Percentiles rank a stretch among this genome's conserved stretches.
Evolutionary conservation across 2,329 filamentous ascomycete species (phyloP).

Genomic region (Ophioceras dolichostomum): DNA sequence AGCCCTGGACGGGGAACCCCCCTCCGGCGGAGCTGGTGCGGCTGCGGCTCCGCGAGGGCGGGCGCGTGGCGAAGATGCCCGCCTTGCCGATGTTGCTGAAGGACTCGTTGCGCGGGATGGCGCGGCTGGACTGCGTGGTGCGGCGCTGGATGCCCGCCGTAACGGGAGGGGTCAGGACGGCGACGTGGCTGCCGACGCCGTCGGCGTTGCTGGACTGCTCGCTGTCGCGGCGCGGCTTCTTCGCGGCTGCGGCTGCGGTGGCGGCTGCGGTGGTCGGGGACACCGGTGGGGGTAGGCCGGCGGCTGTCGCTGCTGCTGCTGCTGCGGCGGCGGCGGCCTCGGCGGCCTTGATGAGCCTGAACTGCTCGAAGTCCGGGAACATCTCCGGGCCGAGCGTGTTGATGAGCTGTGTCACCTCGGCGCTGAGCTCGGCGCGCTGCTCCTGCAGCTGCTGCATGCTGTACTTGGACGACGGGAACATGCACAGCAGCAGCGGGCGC

Average conservation of each 20-base stretch:
- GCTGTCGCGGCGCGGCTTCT: conserved; percentile 29
- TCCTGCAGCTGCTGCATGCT: conserved; percentile 68
- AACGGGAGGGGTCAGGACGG: conserved; percentile 21
- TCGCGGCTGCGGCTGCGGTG: too few relatives aligned
- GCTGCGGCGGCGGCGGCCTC: conserved; percentile 20
- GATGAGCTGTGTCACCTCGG: conserved; percentile 80
- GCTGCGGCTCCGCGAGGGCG: conserved; percentile 62
- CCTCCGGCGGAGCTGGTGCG: conserved; percentile 55
- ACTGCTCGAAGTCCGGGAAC: conserved; percentile 87
- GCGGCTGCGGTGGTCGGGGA: conserved; percentile 5
- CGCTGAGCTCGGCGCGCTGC: conserved; percentile 60
- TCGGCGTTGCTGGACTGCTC: conserved; percentile 26
- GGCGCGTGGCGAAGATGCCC: conserved; percentile 81
- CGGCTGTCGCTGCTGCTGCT: too few relatives aligned
- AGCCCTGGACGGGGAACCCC: conserved; percentile 55
- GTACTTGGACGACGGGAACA: conserved; percentile 75
- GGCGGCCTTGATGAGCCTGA: conserved; percentile 53
- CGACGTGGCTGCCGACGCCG: conserved; percentile 15
- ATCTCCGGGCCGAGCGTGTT: conserved; percentile 92
- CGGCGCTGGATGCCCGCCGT: conserved; percentile 23
- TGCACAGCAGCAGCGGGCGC: conserved; percentile 70
- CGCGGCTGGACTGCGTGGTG: conserved; percentile 40
- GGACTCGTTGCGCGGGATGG: conserved; percentile 74
- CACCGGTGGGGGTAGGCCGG: conserved; percentile 8
- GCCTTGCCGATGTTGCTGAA: conserved; percentile 83